A percentile compares a stretch with the other conserved stretches of the same genome.
phyloP scores from a whole-genome alignment of 129 eudicot genomes.

The Saposhnikovia divaricata region DNA sequence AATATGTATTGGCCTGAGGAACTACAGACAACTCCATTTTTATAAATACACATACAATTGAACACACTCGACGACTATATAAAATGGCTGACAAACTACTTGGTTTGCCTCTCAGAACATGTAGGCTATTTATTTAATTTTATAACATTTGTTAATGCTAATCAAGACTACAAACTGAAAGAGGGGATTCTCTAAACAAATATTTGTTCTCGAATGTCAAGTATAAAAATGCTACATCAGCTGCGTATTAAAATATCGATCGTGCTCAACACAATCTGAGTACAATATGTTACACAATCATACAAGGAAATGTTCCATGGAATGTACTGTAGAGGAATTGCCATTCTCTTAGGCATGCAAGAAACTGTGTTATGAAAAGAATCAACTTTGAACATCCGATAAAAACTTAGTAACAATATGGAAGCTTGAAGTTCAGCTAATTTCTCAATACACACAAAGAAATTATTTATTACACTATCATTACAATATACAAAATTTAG shows the following conservation, averaged over 20 bases:
- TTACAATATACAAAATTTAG: slow-evolving; percentile 5
- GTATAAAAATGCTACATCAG: background rate
- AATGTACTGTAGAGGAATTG: background rate
- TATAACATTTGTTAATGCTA: background rate
- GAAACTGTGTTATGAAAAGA: background rate
- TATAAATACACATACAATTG: background rate
- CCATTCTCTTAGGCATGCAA: background rate
- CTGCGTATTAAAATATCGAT: background rate
- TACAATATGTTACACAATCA: background rate
- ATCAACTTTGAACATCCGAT: background rate
- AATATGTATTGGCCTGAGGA: background rate
- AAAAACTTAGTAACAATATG: background rate
- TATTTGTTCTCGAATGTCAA: background rate
- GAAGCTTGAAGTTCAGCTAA: background rate
- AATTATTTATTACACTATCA: background rate
- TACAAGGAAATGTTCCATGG: background rate
- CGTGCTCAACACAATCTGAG: background rate
- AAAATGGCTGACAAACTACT: background rate
- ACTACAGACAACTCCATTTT: background rate
- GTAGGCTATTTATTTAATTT: background rate
- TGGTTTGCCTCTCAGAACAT: background rate
- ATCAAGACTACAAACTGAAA: background rate
- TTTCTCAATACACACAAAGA: background rate
- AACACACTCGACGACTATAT: background rate
- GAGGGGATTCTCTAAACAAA: background rate